Conservation (phyloP, 345 rosid species). For the Hibiscus tridactylites region DNA sequence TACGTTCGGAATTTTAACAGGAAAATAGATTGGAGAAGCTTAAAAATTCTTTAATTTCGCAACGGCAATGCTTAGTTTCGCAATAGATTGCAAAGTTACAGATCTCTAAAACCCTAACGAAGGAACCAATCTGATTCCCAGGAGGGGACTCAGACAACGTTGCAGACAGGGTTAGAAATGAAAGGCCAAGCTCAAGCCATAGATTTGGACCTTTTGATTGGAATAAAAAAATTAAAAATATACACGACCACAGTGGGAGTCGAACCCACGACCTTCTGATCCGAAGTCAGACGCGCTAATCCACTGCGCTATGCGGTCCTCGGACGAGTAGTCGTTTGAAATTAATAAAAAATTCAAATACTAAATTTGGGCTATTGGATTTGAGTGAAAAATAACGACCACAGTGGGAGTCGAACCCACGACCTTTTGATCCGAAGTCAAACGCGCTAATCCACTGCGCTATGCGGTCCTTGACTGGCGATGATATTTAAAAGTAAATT, state of each 20-base stretch:
- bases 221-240: not conserved
- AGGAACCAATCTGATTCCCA: not conserved
- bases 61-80: no score
- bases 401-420: constrained; percentile 41
- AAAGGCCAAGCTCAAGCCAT: not conserved
- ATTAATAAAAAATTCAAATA: no score
- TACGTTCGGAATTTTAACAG: not conserved
- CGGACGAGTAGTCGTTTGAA: no score
- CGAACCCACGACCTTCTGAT: constrained; percentile 99
- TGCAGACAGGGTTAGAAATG: not conserved
- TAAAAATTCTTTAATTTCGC: not conserved
- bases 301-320: constrained; percentile 94
- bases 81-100: not conserved
- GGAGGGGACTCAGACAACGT: not conserved
- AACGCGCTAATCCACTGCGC: constrained; percentile 98
- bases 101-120: not conserved
- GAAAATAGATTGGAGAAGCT: not conserved
- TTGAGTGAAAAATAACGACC: not conserved
- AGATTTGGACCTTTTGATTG: no score
- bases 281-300: constrained; percentile 99
- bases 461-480: constrained; percentile 39
- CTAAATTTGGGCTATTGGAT: no score
- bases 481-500: no score
- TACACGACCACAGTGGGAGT: constrained; percentile 78
- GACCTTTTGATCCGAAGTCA: constrained; percentile 90